Percentiles rank a stretch among this genome's conserved stretches.
Evolutionary conservation across 176 grass and related monocot genomes (phyloP).

Genomic region (Phragmites australis): DNA sequence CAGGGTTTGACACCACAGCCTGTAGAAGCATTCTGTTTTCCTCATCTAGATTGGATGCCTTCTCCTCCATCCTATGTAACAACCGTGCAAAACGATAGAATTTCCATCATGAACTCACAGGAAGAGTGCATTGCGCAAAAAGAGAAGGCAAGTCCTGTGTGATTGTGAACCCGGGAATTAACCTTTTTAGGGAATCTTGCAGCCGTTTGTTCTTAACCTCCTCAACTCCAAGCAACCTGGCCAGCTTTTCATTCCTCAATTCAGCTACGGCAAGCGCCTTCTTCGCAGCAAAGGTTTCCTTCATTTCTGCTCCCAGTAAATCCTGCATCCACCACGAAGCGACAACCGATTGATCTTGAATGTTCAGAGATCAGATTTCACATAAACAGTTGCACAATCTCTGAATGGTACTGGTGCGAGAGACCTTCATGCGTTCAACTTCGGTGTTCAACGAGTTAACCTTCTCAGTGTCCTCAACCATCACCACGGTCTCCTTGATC

Average conservation of each 20-base stretch:
- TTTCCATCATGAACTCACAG: not conserved
- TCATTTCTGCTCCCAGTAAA: slow-evolving; percentile 51
- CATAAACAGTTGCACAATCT: slow-evolving; percentile 2
- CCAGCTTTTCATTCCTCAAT: slow-evolving; percentile 48
- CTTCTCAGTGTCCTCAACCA: slow-evolving; percentile 47
- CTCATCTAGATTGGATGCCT: slow-evolving; percentile 45
- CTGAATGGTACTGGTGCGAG: not conserved
- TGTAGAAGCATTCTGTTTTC: slow-evolving; percentile 63
- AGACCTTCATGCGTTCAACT: slow-evolving; percentile 56
- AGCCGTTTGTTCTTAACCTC: slow-evolving; percentile 49
- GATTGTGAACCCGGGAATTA: not conserved
- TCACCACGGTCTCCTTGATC: slow-evolving; percentile 48
- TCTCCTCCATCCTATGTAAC: slow-evolving; percentile 56
- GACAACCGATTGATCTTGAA: not conserved
- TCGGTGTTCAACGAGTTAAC: slow-evolving; percentile 28
- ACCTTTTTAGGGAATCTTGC: slow-evolving; percentile 57
- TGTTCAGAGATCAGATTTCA: not conserved
- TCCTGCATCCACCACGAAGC: slow-evolving; percentile 43
- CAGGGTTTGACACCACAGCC: slow-evolving; percentile 33
- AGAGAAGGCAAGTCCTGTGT: not conserved
- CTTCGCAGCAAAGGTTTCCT: slow-evolving; percentile 31
- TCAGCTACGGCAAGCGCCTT: slow-evolving; percentile 46
- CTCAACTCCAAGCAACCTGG: slow-evolving; percentile 46
- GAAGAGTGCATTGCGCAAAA: not conserved
- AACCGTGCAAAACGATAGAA: not conserved